Conservation (phyloP, 306 rosid genomes). For the Alnus rubra region DNA sequence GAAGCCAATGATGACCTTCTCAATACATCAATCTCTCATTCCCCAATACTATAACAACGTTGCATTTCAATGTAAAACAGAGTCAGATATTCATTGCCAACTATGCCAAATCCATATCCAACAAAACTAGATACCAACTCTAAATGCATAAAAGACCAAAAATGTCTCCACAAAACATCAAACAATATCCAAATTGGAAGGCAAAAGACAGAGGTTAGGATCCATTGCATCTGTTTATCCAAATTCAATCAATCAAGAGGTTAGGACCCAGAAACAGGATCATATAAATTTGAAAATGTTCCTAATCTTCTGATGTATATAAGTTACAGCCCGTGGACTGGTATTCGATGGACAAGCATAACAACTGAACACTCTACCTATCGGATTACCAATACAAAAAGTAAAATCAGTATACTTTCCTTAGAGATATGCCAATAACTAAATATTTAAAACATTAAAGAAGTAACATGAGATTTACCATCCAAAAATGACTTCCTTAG, state of each 20-base stretch:
- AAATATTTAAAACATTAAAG: not conserved
- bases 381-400: not conserved
- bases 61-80: not conserved
- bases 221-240: not conserved
- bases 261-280: not conserved
- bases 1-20: slow-evolving; percentile 31
- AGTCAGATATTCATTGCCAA: not conserved
- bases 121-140: not conserved
- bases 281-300: not conserved
- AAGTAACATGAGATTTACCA: slow-evolving; percentile 50
- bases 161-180: slow-evolving; percentile 21
- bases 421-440: not conserved
- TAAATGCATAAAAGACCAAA: not conserved
- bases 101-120: not conserved
- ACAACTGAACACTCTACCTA: not conserved
- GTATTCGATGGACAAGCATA: not conserved
- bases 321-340: not conserved
- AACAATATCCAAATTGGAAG: slow-evolving; percentile 12
- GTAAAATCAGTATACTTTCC: not conserved
- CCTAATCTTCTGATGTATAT: not conserved
- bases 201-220: not conserved
- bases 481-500: slow-evolving; percentile 92
- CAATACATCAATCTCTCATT: not conserved
- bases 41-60: not conserved
- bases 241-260: not conserved